A percentile compares a stretch with the other conserved stretches of the same genome.
Conservation (phyloP, 2,329 filamentous ascomycete genomes). For the Cercospora beticola region DNA sequence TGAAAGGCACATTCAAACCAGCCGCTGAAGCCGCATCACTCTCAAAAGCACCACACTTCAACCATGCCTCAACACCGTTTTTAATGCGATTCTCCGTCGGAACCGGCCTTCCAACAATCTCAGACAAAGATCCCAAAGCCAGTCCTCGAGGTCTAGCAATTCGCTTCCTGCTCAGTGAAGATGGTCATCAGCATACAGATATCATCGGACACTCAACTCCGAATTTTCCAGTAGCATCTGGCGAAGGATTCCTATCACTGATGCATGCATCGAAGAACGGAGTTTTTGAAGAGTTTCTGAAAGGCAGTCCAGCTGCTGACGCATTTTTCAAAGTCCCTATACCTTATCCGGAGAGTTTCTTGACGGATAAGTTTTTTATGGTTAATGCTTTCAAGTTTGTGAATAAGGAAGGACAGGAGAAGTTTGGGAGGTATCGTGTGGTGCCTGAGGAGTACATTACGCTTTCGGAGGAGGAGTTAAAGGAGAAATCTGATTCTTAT, state of each 20-base stretch:
- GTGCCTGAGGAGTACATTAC: conserved; percentile 45
- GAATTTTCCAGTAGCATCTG: conserved; percentile 54
- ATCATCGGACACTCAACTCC: conserved; percentile 55
- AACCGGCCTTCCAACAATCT: conserved; percentile 32
- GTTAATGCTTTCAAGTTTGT: conserved; percentile 54
- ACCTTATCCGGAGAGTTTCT: conserved; percentile 52
- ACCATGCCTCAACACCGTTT: conserved; percentile 25
- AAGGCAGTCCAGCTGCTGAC: conserved; percentile 47
- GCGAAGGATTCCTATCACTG: conserved; percentile 54
- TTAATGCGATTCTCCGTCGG: conserved; percentile 32
- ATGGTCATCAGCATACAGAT: conserved; percentile 54
- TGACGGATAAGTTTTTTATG: conserved; percentile 49
- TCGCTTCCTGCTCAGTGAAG: conserved; percentile 47
- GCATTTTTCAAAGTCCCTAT: conserved; percentile 53
- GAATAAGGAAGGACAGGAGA: conserved; percentile 43
- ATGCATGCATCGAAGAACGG: conserved; percentile 46
- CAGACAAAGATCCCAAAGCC: conserved; percentile 29
- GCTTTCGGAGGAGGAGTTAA: conserved; percentile 42
- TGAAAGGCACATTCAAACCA: conserved; percentile 55
- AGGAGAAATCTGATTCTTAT: conserved; percentile 45
- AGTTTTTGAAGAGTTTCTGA: conserved; percentile 46
- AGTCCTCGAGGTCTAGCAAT: conserved; percentile 48
- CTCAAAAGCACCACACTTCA: conserved; percentile 32
- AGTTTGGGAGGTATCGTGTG: conserved; percentile 52
- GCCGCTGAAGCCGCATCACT: conserved; percentile 46